These are phyloP conservation scores for Asterophora lycoperdoides DNA, from an alignment of 768 basidiomycete species.

Conservation along the genomic window DNA sequence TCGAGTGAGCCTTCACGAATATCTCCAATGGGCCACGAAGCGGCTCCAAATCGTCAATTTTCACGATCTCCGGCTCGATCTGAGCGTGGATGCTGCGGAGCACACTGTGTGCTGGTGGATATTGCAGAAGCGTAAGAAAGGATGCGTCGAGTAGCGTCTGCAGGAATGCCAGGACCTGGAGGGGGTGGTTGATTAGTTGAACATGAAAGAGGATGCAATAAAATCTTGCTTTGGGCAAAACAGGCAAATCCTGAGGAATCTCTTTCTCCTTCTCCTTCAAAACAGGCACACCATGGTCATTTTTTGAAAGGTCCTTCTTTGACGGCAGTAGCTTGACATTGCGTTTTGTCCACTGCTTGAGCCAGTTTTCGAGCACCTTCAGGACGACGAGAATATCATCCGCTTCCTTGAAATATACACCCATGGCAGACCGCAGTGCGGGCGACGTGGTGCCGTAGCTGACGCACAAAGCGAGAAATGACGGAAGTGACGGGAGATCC, in stretches of 20 bases:
- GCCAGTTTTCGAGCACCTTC: slow-evolving; percentile 46
- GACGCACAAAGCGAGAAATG: slow-evolving; percentile 34
- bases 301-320: slow-evolving; percentile 36
- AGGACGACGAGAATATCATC: slow-evolving; percentile 46
- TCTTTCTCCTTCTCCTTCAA: slow-evolving; percentile 22
- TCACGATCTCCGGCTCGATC: slow-evolving; percentile 52
- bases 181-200: background rate
- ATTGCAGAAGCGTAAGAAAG: slow-evolving; percentile 62
- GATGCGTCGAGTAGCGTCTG: slow-evolving; percentile 69
- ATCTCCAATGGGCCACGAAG: slow-evolving; percentile 61
- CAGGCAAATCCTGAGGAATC: slow-evolving; percentile 32
- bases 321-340: slow-evolving; percentile 36
- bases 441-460: slow-evolving; percentile 35
- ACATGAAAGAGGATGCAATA: slow-evolving; percentile 2
- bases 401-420: slow-evolving; percentile 43
- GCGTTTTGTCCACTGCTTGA: slow-evolving; percentile 32
- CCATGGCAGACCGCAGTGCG: slow-evolving; percentile 46
- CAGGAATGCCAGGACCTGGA: slow-evolving; percentile 55
- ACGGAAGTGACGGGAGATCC: slow-evolving; percentile 26
- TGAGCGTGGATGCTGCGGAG: slow-evolving; percentile 46
- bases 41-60: slow-evolving; percentile 45
- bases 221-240: slow-evolving; percentile 36
- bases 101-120: slow-evolving; percentile 52
- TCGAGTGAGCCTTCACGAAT: slow-evolving; percentile 53
- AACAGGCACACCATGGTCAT: slow-evolving; percentile 38